phyloP scores from a whole-genome alignment of 208 protist genomes.

The Leptomonas seymouri region DNA sequence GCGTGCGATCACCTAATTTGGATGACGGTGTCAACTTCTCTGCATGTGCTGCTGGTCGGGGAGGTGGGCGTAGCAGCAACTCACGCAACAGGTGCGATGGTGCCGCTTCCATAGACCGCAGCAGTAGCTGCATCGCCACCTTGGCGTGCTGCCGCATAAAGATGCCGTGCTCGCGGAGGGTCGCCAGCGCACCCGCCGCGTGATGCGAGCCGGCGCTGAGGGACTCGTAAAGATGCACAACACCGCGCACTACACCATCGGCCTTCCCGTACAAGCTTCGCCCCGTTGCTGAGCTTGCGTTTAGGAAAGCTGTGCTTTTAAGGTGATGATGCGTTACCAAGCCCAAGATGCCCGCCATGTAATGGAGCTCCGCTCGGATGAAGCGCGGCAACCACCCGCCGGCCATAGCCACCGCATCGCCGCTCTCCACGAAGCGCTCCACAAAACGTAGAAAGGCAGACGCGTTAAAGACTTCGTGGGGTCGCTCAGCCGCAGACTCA shows the following conservation, averaged over 20 bases:
- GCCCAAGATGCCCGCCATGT: constrained; percentile 25
- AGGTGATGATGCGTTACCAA: constrained; percentile 7
- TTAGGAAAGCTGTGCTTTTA: not conserved
- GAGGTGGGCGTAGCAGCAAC: constrained; percentile 27
- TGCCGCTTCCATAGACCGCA: constrained; percentile 30
- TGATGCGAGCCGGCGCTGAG: constrained; percentile 52
- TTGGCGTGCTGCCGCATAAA: constrained; percentile 46
- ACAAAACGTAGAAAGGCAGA: constrained; percentile 24
- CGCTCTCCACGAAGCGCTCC: constrained; percentile 14
- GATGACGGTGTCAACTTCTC: not conserved
- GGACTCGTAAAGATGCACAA: constrained; percentile 45
- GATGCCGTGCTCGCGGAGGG: constrained; percentile 72
- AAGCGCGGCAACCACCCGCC: constrained; percentile 16
- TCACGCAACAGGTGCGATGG: constrained; percentile 42
- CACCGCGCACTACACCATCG: constrained; percentile 10
- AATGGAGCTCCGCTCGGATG: constrained; percentile 34
- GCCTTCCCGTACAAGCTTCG: not conserved
- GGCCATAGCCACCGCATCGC: constrained; percentile 6
- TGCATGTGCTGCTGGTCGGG: not conserved
- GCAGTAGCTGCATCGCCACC: constrained; percentile 43
- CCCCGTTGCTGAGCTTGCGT: too few species aligned
- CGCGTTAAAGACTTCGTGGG: constrained; percentile 8
- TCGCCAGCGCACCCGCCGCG: constrained; percentile 59
- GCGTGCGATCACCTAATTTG: not conserved
- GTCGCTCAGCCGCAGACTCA: not conserved